Evolutionary conservation across 805 yeast genomes (phyloP), one percentile per base, ranked within the genome.

Genomic region (Candida palmyrensis): DNA sequence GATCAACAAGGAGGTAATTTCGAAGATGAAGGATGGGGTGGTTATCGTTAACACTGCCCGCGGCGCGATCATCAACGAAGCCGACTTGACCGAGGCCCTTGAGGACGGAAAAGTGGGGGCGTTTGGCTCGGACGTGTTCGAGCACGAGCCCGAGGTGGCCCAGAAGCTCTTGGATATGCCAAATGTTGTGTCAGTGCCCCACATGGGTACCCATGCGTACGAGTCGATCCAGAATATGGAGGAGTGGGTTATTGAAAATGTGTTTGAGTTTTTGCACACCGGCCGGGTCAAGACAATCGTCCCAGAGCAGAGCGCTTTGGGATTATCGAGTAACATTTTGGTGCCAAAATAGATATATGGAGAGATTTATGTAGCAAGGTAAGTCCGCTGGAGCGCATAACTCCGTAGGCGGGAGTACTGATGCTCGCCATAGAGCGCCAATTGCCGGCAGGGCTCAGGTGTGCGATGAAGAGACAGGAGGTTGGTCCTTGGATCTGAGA

Each of bases 181-280:
- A 10, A 80, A 81, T 42, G 85, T 79, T n/a, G 68, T 82, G 9
- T 73, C 84, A 22, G 63, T 84, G 43, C 97, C 97, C 11, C 97
- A 88, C 55, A 78, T 85, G 82, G 97, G 96, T 18, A 85, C 96
- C 0, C 78, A 77, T 52, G 67, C 90, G 4, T 58, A 59, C 33
- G 94, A 87, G 58, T 82, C 95, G 3, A 75, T 82, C 49, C 61
- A 67, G 44, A 72, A 73, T 45, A 85, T 92, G 96, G 96, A 89
- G 60, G 77, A 75, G 45, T 75, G 75, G 53, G 86, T 81, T 20
- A 77, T 84, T 18, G 69, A 71, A 20, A 92, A 90, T 55, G 76
- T 85, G 6, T 59, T 63, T 27, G 55, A 66, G n/a, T 79, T 62
- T 29, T 48, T 86, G 23, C 55, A 61, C 10, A 71, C 79, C 0